phyloP scores from a whole-genome alignment of 805 yeast genomes.

The Zygosaccharomyces bisporus region DNA sequence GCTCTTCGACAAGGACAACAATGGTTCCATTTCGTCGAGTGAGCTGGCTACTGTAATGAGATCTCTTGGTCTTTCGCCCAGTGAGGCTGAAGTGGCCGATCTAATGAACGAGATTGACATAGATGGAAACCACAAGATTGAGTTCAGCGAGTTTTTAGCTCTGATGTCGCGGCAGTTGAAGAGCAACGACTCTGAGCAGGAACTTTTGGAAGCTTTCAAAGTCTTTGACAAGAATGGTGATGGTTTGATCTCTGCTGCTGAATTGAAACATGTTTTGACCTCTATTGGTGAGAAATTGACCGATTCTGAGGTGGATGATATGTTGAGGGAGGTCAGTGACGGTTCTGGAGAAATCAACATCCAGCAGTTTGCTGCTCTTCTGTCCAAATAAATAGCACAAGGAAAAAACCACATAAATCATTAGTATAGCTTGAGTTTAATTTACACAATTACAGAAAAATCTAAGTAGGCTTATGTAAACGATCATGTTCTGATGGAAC shows the following conservation, averaged over 20 bases:
- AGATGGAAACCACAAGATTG: conserved; percentile 88
- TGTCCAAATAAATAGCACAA: conserved; percentile 61
- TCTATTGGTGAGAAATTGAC: conserved; percentile 96
- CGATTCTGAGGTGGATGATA: conserved; percentile 95
- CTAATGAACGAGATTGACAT: conserved; percentile 96
- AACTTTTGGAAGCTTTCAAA: conserved; percentile 94
- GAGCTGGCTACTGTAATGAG: conserved; percentile 99
- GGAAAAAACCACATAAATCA: neutral
- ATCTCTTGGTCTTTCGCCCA: conserved; percentile 96
- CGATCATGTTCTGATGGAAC: conserved; percentile 39
- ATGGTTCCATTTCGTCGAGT: conserved; percentile 92
- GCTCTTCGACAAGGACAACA: conserved; percentile 92
- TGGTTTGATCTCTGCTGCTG: conserved; percentile 95
- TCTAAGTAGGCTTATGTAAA: conserved; percentile 22
- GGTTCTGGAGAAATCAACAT: conserved; percentile 97
- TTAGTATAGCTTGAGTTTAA: conserved; percentile 4
- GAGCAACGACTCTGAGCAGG: conserved; percentile 96
- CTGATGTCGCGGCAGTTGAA: conserved; percentile 91
- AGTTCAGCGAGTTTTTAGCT: conserved; percentile 76
- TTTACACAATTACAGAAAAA: conserved; percentile 1
- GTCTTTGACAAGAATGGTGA: conserved; percentile 96
- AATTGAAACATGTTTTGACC: conserved; percentile 92
- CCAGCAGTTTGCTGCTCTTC: conserved; percentile 89
- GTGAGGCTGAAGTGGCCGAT: conserved; percentile 93
- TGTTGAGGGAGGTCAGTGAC: conserved; percentile 93